Evolutionary conservation across 805 yeast genomes (phyloP), one percentile per base, ranked within the genome.

Genomic region (Candida nemodendra): DNA sequence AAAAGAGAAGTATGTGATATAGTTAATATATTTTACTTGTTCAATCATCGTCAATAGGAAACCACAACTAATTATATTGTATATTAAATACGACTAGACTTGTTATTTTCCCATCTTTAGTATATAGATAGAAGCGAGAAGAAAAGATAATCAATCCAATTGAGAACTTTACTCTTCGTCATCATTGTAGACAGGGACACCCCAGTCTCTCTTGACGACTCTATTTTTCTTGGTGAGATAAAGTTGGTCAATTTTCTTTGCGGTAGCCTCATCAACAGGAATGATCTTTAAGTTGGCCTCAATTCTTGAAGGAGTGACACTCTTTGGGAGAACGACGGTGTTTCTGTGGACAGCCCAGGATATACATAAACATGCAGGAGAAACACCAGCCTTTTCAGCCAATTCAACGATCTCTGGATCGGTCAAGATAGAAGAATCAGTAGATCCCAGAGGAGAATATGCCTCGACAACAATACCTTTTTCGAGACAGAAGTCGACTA

Each of bases 361-460:
- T 40, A 79, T 62, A 27, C 76, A 59, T 14, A 78, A 52, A 38
- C 72, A 72, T 9, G 81, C 82, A 5, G 81, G 71, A 9, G 67
- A 46, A 28, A 64, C 66, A 7, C 54, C 53, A 42, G 64, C 54
- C 42, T 68, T 71, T 30, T 69, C 56, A 9, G 82, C 78, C 25
- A 79, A 51, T 5, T 61, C 61, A 3, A 53, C 42, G 14, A 81
- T 53, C 4, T 63, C 56, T 18, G 63, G 68, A 47, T 79, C 72
- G 18, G 61, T 55, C 41, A 77, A 59, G 12, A 78, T 47, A 11
- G 84, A 81, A 8, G 81, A 72, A 40, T 70, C 74, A 5, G 66
- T 61, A 21, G 82, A 72, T 7, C 89, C 91, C 49, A 86, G 68
- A 18, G 95, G 93, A 21, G 87, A 79, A 64, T 84, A 87, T 8